Base-by-base conservation (phyloP, 2,329 filamentous ascomycete species). In the Clarireedia hainanense region DNA sequence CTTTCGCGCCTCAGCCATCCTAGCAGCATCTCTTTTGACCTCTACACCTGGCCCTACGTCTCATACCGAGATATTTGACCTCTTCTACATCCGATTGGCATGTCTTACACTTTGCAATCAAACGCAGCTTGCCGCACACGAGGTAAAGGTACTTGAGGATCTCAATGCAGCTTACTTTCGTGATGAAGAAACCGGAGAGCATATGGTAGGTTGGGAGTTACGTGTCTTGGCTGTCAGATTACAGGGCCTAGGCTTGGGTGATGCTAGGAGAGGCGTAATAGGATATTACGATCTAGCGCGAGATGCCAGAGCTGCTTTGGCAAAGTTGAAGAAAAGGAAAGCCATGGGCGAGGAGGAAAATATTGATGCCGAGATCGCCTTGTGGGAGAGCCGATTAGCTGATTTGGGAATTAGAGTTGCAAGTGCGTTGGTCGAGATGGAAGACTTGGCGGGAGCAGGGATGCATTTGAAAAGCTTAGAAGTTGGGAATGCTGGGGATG, bases 221-320 rank as follows among this genome's bases (percentile, higher is more conserved):
- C 83, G 94, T 6, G 80, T 96, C 2, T 77, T 97, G 15, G 85
- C 86, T 6, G 87, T 96, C 7, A 81, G 91, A 1, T 77, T 97
- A 20, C 89, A 95, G 63, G 89, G 89, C 0, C 80, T 96, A 47
- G 90, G 89, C 1, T 95, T 94, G 61, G 86, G 86, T 4, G 94
- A 99, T 71, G 82, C 85, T 50, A 80, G 92, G 4, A 80, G 91
- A 59, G 88, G 89, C 3, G 85, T 99, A 56, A 92, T 94, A 78
- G 88, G 88, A 46, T 89, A 95, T 68, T 95, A 96, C 68, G 91
- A 96, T 60, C 78, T 97, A 2, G 91, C 86, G 0, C 74, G 88
- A 7, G 90, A 95, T 70, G 89, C 89, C 2, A 78, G 91, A 17
- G 74, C 75, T 2, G 78, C 80, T 56, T 74, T 89, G 5, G 71